Evolutionary conservation across 306 rosid genomes (phyloP), one percentile per base, ranked within the genome.

Genomic region (Glycyrrhiza uralensis): DNA sequence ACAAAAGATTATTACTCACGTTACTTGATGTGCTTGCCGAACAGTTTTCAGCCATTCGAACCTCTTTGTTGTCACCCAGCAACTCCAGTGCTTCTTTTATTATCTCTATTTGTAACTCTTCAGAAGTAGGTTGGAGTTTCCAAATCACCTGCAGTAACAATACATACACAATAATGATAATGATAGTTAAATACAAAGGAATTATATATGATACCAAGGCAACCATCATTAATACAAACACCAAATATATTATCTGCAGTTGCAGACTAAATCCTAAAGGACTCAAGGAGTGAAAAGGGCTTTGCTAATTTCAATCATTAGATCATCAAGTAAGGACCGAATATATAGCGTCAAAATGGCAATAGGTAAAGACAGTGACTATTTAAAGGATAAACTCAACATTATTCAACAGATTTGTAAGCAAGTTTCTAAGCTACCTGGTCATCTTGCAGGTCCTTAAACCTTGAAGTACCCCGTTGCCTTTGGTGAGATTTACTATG

Each of bases 81-180:
- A 56, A 72, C 81, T 51, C 66, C 61, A 85, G 20, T 52, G 76
- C 77, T 71, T 84, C 85, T 82, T 84, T 84, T 78, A 87, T 80
- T 59, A 81, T 79, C 41, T 67, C 79, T 9, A 75, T 7, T 78
- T 82, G 78, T 51, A 73, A 75, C 83, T 85, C 89, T 63, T 1
- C 79, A 22, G 83, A 46, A 60, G 87, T 75, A 24, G 84, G 84
- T 80, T 82, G 72, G 26, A 85, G 86, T 50, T 78, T 77, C 85
- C 85, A 80, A 58, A 79, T 76, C 29, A 85, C 85, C 92, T 66
- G 75, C 72, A 60, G 24, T 44, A n/a, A n/a, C n/a, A n/a, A 24
- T 18, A 65, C 8, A 75, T 52, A 41, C 10, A 42, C 7, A 60
- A 61, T 26, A 36, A 29, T 29, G 11, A 61, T 44, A 66, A n/a